phyloP scores from a whole-genome alignment of 768 basidiomycete genomes.

The Amanita subjunquillea region DNA sequence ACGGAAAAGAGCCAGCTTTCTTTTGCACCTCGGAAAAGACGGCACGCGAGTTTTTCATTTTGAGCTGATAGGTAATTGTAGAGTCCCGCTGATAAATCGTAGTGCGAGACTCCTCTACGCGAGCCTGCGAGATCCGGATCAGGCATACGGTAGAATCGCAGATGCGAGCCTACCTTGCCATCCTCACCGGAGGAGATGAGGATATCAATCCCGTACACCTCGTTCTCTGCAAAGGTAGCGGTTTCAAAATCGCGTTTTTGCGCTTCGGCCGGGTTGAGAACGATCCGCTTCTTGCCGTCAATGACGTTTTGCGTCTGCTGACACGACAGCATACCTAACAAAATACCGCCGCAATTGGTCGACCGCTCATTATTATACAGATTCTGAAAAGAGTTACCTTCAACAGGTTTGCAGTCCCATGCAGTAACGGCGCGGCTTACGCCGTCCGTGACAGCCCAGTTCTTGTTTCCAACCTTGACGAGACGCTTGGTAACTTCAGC shows the following conservation, averaged over 20 bases:
- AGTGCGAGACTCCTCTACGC: constrained; percentile 81
- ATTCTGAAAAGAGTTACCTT: constrained; percentile 43
- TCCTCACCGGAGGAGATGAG: constrained; percentile 81
- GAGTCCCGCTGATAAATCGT: constrained; percentile 89
- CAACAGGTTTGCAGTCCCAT: constrained; percentile 87
- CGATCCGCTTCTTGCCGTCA: constrained; percentile 93
- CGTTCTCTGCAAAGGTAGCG: constrained; percentile 80
- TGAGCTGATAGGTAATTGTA: constrained; percentile 84
- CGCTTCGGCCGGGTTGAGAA: constrained; percentile 77
- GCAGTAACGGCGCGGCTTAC: constrained; percentile 62
- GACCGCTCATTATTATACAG: constrained; percentile 1
- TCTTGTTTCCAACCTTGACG: constrained; percentile 88
- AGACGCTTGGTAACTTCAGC: constrained; percentile 88
- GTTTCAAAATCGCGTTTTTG: constrained; percentile 84
- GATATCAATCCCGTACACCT: constrained; percentile 93
- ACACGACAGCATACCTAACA: constrained; percentile 85
- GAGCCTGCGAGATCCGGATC: constrained; percentile 45
- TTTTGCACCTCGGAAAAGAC: constrained; percentile 97
- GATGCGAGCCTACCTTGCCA: constrained; percentile 61
- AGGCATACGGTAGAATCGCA: not conserved
- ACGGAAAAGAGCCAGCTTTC: constrained; percentile 97
- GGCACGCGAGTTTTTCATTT: constrained; percentile 95
- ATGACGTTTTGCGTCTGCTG: constrained; percentile 91
- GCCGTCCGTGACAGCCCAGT: constrained; percentile 88
- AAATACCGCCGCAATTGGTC: constrained; percentile 1